Conservation (phyloP, 345 rosid species). For the Brassica juncea region DNA sequence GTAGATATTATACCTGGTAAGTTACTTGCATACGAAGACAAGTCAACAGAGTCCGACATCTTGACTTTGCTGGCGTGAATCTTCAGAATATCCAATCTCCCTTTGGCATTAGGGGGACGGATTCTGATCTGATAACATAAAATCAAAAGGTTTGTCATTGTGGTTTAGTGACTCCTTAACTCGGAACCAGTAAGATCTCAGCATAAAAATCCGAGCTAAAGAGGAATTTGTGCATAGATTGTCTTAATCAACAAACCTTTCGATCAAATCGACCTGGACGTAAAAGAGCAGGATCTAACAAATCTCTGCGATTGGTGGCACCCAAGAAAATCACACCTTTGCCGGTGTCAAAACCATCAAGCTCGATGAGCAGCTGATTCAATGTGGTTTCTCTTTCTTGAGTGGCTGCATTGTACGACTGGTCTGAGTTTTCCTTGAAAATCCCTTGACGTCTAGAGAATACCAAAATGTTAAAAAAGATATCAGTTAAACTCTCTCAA, state of each 20-base stretch:
- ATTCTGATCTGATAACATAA: slow-evolving; percentile 60
- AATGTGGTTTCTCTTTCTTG: slow-evolving; percentile 96
- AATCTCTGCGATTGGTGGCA: slow-evolving; percentile 92
- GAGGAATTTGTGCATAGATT: background rate
- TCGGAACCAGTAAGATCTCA: background rate
- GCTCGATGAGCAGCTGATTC: slow-evolving; percentile 94
- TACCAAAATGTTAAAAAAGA: background rate
- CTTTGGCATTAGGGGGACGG: slow-evolving; percentile 93
- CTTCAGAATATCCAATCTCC: slow-evolving; percentile 76
- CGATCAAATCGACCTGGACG: slow-evolving; percentile 98
- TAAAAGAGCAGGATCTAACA: slow-evolving; percentile 93
- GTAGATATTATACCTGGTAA: slow-evolving; percentile 65
- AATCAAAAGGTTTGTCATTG: background rate
- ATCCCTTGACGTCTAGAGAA: slow-evolving; percentile 81
- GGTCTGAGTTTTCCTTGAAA: slow-evolving; percentile 73
- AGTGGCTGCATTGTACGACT: slow-evolving; percentile 90
- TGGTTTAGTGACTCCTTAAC: background rate
- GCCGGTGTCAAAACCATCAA: slow-evolving; percentile 97
- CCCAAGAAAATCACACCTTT: slow-evolving; percentile 95
- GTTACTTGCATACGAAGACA: slow-evolving; percentile 75
- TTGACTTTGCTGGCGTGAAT: slow-evolving; percentile 91
- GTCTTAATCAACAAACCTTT: slow-evolving; percentile 55
- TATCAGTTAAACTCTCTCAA: slow-evolving; percentile 4
- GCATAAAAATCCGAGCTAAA: background rate
- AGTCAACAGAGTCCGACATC: slow-evolving; percentile 89